Percentiles rank a stretch among this genome's conserved stretches.
These are phyloP conservation scores for Neurospora sp. DNA, from an alignment of 495 filamentous ascomycete species.

Conservation along the genomic window DNA sequence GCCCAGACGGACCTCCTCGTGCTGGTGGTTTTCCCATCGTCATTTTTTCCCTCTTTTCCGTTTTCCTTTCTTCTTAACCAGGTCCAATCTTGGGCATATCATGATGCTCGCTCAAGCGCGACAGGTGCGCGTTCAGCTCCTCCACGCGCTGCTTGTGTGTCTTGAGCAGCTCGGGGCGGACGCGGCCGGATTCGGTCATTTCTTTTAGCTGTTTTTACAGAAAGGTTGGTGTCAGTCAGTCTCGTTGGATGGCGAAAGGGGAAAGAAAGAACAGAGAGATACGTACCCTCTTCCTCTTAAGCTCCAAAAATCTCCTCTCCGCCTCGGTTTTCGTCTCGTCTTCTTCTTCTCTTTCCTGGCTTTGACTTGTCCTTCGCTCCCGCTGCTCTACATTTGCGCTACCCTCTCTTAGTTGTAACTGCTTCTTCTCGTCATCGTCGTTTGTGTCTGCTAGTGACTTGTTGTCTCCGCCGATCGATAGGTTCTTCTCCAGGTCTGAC, in stretches of 20 bases:
- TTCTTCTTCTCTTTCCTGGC: conserved; percentile 1
- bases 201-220: conserved; percentile 51
- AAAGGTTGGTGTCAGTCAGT: background rate
- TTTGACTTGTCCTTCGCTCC: conserved; percentile 4
- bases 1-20: background rate
- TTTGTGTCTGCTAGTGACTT: background rate
- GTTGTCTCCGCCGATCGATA: conserved; percentile 13
- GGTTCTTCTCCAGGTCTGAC: conserved; percentile 26
- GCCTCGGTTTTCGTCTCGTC: conserved; percentile 66
- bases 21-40: background rate
- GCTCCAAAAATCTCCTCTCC: conserved; percentile 71
- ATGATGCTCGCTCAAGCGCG: conserved; percentile 88
- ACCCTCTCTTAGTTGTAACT: conserved; percentile 1
- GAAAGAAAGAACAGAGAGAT: background rate
- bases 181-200: conserved; percentile 39
- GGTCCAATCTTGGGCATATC: conserved; percentile 89
- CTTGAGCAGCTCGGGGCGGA: conserved; percentile 64
- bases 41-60: too few species aligned
- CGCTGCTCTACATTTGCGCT: conserved; percentile 5
- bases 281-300: conserved; percentile 66
- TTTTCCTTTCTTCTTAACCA: conserved; percentile 34
- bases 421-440: conserved; percentile 12
- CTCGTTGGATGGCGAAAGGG: background rate
- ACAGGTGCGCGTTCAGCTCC: conserved; percentile 88
- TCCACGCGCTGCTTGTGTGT: conserved; percentile 96